Conservation (phyloP, 768 basidiomycete species). For the Trametes punicea region DNA sequence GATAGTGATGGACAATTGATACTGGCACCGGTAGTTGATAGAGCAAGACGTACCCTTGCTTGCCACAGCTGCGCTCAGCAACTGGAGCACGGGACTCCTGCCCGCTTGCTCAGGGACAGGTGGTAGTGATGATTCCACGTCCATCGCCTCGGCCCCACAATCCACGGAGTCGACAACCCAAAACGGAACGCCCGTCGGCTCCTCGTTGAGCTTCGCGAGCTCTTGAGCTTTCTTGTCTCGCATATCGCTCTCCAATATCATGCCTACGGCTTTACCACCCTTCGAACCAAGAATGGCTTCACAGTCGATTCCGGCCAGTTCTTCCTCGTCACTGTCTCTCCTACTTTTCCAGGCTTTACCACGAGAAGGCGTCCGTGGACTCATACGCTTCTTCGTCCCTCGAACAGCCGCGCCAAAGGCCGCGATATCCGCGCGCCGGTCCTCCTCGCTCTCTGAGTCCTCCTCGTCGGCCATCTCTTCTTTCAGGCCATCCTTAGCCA, state of each 20-base stretch:
- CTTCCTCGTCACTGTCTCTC: conserved; percentile 16
- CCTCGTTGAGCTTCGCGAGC: conserved; percentile 14
- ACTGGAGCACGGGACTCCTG: neutral
- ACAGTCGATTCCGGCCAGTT: conserved; percentile 21
- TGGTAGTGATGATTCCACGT: conserved; percentile 11
- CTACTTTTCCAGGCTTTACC: neutral
- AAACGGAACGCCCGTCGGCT: conserved; percentile 27
- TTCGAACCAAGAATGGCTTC: conserved; percentile 30
- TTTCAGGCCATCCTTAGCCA: conserved; percentile 23
- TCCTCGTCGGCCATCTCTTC: conserved; percentile 27
- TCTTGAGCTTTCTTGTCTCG: conserved; percentile 18
- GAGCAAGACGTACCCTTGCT: conserved; percentile 37
- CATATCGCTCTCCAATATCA: conserved; percentile 26
- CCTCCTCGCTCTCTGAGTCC: conserved; percentile 20
- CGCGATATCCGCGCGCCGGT: conserved; percentile 13
- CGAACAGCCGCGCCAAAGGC: neutral
- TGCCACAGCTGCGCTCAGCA: conserved; percentile 23
- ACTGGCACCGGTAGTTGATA: no score
- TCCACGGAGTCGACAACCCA: conserved; percentile 30
- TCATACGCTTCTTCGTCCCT: neutral
- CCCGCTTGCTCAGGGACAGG: neutral
- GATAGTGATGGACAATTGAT: no score
- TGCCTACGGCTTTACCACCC: conserved; percentile 31
- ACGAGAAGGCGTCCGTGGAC: neutral
- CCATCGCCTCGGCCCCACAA: conserved; percentile 21